phyloP scores from a whole-genome alignment of 2,329 filamentous ascomycete genomes.

The Cytospora paraplurivora region DNA sequence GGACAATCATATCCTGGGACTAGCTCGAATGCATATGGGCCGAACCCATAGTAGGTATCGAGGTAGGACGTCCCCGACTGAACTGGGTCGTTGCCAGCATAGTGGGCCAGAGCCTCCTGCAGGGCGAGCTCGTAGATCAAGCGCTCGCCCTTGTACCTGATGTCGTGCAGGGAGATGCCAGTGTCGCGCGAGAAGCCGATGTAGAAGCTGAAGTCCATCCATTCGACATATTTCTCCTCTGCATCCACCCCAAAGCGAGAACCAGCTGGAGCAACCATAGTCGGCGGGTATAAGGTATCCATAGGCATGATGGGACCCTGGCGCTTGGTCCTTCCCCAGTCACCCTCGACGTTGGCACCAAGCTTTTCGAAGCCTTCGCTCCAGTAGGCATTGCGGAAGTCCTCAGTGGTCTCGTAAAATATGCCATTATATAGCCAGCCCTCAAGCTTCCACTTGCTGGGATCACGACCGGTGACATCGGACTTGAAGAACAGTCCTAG shows the following conservation, averaged over 20 bases:
- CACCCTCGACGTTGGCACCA: constrained; percentile 49
- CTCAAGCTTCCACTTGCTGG: constrained; percentile 51
- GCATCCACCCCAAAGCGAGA: constrained; percentile 47
- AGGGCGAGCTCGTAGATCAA: constrained; percentile 58
- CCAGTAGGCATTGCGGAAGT: constrained; percentile 48
- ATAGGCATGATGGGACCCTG: constrained; percentile 41
- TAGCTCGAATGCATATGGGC: constrained; percentile 47
- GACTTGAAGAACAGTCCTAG: constrained; percentile 47
- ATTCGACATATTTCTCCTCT: constrained; percentile 48
- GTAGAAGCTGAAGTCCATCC: constrained; percentile 57
- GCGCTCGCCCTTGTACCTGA: constrained; percentile 56
- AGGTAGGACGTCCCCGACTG: constrained; percentile 49
- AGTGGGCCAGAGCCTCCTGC: constrained; percentile 57
- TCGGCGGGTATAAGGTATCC: constrained; percentile 42
- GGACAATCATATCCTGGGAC: constrained; percentile 56
- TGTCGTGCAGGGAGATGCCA: constrained; percentile 53
- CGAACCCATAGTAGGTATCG: constrained; percentile 52
- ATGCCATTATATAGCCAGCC: constrained; percentile 58
- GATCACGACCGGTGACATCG: constrained; percentile 54
- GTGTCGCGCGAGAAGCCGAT: constrained; percentile 51
- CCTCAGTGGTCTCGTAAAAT: constrained; percentile 53
- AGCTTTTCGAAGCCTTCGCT: constrained; percentile 49
- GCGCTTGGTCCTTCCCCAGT: constrained; percentile 48
- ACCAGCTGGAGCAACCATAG: constrained; percentile 41
- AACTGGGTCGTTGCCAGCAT: constrained; percentile 50